Conservation (phyloP, 2,329 filamentous ascomycete genomes). For the Plectosphaerella sp. region DNA sequence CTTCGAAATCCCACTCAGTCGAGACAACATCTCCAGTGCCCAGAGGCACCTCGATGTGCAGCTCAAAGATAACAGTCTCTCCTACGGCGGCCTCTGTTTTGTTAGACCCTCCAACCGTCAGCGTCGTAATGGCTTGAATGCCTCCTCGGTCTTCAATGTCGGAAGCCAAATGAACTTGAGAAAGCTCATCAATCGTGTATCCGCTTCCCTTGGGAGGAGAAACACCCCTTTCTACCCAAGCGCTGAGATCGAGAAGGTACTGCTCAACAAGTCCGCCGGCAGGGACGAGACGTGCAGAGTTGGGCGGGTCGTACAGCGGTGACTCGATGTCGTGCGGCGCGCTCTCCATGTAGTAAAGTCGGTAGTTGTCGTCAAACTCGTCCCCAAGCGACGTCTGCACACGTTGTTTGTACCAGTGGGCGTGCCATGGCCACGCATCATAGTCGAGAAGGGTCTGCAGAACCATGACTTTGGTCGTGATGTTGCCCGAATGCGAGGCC, state of each 20-base stretch:
- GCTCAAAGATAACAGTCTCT: conserved; percentile 4
- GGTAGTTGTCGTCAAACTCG: conserved; percentile 11
- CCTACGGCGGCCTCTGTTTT: not conserved
- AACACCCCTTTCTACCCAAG: conserved; percentile 12
- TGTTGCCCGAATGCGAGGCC: conserved; percentile 6
- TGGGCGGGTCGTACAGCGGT: not conserved
- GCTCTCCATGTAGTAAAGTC: conserved; percentile 15
- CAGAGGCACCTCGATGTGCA: conserved; percentile 1
- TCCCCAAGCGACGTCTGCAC: conserved; percentile 7
- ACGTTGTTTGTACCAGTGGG: conserved; percentile 15
- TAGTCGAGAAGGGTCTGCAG: conserved; percentile 13
- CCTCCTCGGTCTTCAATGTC: conserved; percentile 8
- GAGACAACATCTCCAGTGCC: conserved; percentile 8
- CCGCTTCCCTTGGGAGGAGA: conserved; percentile 6
- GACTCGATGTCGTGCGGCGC: conserved; percentile 11
- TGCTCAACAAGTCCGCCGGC: conserved; percentile 11
- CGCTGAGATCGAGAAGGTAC: conserved; percentile 12
- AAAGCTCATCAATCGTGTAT: conserved; percentile 3
- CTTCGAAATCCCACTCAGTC: conserved; percentile 12
- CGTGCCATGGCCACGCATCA: conserved; percentile 17
- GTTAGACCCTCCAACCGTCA: not conserved
- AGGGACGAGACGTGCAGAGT: not conserved
- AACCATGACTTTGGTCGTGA: conserved; percentile 14
- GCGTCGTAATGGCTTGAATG: conserved; percentile 12
- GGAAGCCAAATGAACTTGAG: not conserved